Conservation (phyloP, 2,329 filamentous ascomycete genomes). For the Fusarium nurragi region DNA sequence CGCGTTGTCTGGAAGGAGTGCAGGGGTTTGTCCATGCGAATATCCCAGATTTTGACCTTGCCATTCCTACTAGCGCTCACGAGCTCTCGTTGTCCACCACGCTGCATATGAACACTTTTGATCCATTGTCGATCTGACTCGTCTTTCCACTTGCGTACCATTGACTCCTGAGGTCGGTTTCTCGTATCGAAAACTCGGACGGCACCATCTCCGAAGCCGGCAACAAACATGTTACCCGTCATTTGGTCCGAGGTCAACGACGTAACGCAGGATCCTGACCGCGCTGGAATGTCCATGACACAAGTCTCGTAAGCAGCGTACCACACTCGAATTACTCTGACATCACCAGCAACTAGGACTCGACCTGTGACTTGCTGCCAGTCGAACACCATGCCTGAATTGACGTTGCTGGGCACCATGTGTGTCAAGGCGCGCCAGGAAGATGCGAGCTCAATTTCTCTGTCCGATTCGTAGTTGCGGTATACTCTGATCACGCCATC, state of each 20-base stretch:
- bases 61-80: constrained; percentile 91
- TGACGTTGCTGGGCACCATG: constrained; percentile 91
- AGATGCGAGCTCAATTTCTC: constrained; percentile 83
- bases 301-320: constrained; percentile 94
- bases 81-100: constrained; percentile 90
- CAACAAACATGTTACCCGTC: constrained; percentile 94
- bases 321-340: constrained; percentile 95
- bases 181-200: constrained; percentile 94
- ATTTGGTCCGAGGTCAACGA: constrained; percentile 97
- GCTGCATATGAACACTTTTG: constrained; percentile 95
- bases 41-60: constrained; percentile 95
- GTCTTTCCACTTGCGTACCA: constrained; percentile 97
- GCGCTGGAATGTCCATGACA: constrained; percentile 90
- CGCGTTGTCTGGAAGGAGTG: constrained; percentile 78
- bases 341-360: constrained; percentile 94
- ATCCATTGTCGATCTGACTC: constrained; percentile 89
- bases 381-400: constrained; percentile 95
- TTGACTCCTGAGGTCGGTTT: constrained; percentile 82
- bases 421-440: constrained; percentile 93
- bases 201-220: constrained; percentile 94
- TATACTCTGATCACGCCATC: constrained; percentile 96
- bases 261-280: constrained; percentile 94
- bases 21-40: constrained; percentile 83
- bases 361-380: constrained; percentile 99
- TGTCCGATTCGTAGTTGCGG: constrained; percentile 84